Conservation (phyloP, 2,329 filamentous ascomycete species). For the Emericellopsis cladophorae region DNA sequence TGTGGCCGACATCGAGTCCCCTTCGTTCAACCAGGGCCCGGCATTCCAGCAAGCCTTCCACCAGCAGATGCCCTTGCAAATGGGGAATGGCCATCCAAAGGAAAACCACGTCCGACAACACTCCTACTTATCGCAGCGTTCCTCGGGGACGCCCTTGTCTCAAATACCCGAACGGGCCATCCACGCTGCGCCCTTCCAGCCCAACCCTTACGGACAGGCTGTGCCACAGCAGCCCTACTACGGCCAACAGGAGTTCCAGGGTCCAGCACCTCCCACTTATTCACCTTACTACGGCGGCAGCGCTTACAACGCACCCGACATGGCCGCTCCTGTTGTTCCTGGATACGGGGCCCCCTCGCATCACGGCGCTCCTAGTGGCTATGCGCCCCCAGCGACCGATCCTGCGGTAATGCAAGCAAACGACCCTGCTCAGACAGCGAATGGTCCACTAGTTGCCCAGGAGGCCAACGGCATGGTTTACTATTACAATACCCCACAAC, state of each 20-base stretch:
- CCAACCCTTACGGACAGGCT: constrained; percentile 48
- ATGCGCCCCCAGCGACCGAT: constrained; percentile 22
- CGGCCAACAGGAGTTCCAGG: constrained; percentile 30
- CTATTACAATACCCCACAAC: constrained; percentile 74
- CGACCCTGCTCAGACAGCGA: constrained; percentile 71
- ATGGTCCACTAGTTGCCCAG: constrained; percentile 63
- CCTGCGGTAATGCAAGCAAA: constrained; percentile 23
- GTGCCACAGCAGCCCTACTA: constrained; percentile 31
- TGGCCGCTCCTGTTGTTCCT: constrained; percentile 28
- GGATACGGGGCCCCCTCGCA: constrained; percentile 45
- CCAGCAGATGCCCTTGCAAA: constrained; percentile 77
- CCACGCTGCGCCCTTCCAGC: constrained; percentile 82
- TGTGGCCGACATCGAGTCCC: constrained; percentile 83
- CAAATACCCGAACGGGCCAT: constrained; percentile 90
- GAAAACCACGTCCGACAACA: constrained; percentile 53
- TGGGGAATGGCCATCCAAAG: constrained; percentile 42
- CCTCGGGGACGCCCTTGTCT: constrained; percentile 69
- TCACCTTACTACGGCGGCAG: neutral
- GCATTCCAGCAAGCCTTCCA: constrained; percentile 90
- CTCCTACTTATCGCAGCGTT: constrained; percentile 58
- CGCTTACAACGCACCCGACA: neutral
- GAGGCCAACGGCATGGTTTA: constrained; percentile 95
- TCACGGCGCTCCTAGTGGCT: constrained; percentile 26
- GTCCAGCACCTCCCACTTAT: constrained; percentile 21
- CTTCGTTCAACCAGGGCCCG: constrained; percentile 42